Evolutionary conservation across 2,329 filamentous ascomycete genomes (phyloP).

Genomic region (Clarireedia sp.): DNA sequence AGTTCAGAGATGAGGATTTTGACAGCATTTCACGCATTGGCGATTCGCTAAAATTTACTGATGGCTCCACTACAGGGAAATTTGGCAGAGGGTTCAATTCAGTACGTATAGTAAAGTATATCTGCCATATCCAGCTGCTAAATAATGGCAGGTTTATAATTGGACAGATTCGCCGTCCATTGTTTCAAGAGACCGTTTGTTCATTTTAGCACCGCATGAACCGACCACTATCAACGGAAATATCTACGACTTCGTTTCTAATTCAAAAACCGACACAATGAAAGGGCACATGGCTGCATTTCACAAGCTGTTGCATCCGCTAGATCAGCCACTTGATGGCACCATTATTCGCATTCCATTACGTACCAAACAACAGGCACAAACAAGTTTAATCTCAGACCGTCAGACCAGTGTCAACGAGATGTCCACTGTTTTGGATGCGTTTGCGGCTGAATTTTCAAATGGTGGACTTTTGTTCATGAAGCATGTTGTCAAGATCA

Average conservation of each 20-base stretch:
- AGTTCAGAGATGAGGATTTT: slow-evolving; percentile 28
- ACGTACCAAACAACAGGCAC: slow-evolving; percentile 23
- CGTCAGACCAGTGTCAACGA: slow-evolving; percentile 20
- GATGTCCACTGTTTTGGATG: slow-evolving; percentile 24
- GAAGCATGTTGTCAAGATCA: slow-evolving; percentile 25
- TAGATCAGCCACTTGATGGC: slow-evolving; percentile 20
- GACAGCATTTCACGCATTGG: slow-evolving; percentile 27
- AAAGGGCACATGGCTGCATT: slow-evolving; percentile 29
- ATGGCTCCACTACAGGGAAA: slow-evolving; percentile 29
- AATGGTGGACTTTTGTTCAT: slow-evolving; percentile 29
- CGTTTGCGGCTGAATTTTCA: slow-evolving; percentile 24
- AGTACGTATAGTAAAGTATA: slow-evolving; percentile 10
- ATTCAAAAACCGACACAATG: slow-evolving; percentile 19
- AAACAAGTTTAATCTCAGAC: slow-evolving; percentile 26
- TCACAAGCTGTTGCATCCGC: slow-evolving; percentile 16
- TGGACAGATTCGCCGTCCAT: slow-evolving; percentile 33
- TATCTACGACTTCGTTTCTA: slow-evolving; percentile 27
- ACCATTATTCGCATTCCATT: slow-evolving; percentile 32
- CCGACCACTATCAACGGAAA: slow-evolving; percentile 29
- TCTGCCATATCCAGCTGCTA: slow-evolving; percentile 7
- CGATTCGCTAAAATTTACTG: slow-evolving; percentile 27
- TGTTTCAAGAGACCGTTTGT: slow-evolving; percentile 25
- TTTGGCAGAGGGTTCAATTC: slow-evolving; percentile 33
- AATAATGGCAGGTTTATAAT: slow-evolving; percentile 27
- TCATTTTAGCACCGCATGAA: slow-evolving; percentile 30